Percentiles rank a stretch among this genome's conserved stretches.
Evolutionary conservation across 176 grass and related monocot genomes (phyloP).

Genomic region (Chrysopogon serrulatus): DNA sequence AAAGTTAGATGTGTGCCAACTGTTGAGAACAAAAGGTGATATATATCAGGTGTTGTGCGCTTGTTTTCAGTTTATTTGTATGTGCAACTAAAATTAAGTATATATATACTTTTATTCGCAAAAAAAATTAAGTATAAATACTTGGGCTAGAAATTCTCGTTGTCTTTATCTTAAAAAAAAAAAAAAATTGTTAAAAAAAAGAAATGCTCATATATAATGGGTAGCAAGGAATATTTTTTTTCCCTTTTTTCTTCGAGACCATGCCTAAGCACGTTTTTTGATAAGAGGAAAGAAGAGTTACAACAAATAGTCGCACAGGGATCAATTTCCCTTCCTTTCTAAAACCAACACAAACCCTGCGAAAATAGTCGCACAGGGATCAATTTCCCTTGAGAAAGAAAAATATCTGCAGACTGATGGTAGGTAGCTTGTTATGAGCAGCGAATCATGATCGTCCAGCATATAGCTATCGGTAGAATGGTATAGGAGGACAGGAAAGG

Average conservation of each 20-base stretch:
- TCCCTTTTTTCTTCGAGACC: no score
- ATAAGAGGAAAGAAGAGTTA: no score
- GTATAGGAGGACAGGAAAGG: neutral
- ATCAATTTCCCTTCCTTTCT: no score
- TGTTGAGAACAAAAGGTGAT: neutral
- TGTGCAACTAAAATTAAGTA: neutral
- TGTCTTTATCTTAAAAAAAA: no score
- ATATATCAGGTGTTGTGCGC: neutral
- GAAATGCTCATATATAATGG: neutral
- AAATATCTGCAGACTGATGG: neutral
- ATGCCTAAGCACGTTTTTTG: no score
- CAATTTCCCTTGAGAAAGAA: neutral
- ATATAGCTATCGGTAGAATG: neutral
- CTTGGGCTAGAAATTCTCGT: neutral
- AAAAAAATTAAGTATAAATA: neutral
- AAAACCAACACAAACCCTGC: no score
- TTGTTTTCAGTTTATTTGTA: neutral
- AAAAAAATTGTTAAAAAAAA: no score
- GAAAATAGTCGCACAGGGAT: no score
- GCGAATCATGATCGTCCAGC: slow-evolving; percentile 8
- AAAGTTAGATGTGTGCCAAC: neutral
- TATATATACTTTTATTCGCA: no score
- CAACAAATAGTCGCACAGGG: no score
- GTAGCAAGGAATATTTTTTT: neutral
- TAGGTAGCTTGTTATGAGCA: neutral